phyloP scores from a whole-genome alignment of 768 basidiomycete genomes.

The Hypsizygus marmoreus region DNA sequence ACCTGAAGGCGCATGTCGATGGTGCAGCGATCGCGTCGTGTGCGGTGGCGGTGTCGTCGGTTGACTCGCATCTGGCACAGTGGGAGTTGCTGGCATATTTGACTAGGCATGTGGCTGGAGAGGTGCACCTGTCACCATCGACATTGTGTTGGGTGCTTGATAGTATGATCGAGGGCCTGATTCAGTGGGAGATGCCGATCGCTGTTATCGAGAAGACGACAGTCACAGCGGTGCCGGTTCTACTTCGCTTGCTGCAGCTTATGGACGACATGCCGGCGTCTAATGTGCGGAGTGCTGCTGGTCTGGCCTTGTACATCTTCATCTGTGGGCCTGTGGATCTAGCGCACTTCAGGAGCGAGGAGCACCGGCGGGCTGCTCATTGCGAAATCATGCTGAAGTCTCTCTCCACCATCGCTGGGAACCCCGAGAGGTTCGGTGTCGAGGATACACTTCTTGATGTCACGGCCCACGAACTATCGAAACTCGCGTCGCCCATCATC shows the following conservation, averaged over 20 bases:
- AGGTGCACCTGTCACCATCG: slow-evolving; percentile 29
- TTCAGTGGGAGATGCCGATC: slow-evolving; percentile 39
- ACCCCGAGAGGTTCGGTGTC: slow-evolving; percentile 33
- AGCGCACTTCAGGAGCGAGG: slow-evolving; percentile 26
- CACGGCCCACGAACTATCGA: slow-evolving; percentile 32
- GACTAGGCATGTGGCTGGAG: slow-evolving; percentile 29
- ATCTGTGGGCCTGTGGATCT: slow-evolving; percentile 28
- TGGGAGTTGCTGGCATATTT: slow-evolving; percentile 37
- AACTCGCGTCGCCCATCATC: slow-evolving; percentile 32
- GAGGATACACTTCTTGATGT: slow-evolving; percentile 32
- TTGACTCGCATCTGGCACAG: slow-evolving; percentile 35
- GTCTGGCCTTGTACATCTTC: slow-evolving; percentile 32
- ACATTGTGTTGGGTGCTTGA: slow-evolving; percentile 40
- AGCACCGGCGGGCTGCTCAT: slow-evolving; percentile 29
- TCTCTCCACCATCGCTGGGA: slow-evolving; percentile 31
- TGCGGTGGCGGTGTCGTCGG: slow-evolving; percentile 34
- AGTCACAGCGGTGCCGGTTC: slow-evolving; percentile 33
- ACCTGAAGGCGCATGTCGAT: slow-evolving; percentile 28
- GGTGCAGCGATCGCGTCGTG: slow-evolving; percentile 38
- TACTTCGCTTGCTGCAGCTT: slow-evolving; percentile 34
- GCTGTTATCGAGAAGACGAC: slow-evolving; percentile 37
- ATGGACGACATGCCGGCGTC: slow-evolving; percentile 29
- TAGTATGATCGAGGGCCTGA: slow-evolving; percentile 37
- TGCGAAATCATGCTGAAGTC: slow-evolving; percentile 34
- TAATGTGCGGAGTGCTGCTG: slow-evolving; percentile 30